These are phyloP conservation scores for Encephalitozoon hellem DNA, from an alignment of 371 early-diverging fungal species.

Conservation along the genomic window DNA sequence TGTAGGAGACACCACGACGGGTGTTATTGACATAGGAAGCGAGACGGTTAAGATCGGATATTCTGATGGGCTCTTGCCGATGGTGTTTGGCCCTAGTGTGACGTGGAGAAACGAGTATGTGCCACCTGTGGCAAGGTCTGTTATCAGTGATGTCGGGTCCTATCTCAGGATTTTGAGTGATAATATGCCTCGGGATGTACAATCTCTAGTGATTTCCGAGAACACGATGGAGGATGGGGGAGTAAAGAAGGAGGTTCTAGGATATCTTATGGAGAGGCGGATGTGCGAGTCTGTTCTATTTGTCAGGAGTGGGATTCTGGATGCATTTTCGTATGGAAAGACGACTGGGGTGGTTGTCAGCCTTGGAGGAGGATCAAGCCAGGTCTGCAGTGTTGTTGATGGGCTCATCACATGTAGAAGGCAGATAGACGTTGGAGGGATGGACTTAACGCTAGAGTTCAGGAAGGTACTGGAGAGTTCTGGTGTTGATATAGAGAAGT, in stretches of 20 bases:
- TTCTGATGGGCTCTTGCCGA: conserved; percentile 25
- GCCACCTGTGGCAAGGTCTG: conserved; percentile 12
- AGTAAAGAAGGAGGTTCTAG: conserved; percentile 20
- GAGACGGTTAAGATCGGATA: conserved; percentile 47
- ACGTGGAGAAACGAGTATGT: conserved; percentile 3
- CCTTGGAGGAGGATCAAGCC: conserved; percentile 38
- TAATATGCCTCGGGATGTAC: background rate
- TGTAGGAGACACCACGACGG: conserved; percentile 23
- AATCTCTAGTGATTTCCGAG: conserved; percentile 38
- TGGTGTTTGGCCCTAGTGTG: conserved; percentile 10
- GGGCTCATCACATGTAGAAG: conserved; percentile 35
- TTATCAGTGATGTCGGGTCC: conserved; percentile 14
- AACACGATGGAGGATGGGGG: conserved; percentile 33
- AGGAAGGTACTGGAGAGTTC: background rate
- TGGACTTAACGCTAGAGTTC: background rate
- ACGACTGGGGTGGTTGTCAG: conserved; percentile 37
- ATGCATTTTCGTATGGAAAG: conserved; percentile 50
- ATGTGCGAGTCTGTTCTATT: conserved; percentile 37
- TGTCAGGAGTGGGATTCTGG: conserved; percentile 45
- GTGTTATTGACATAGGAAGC: conserved; percentile 44
- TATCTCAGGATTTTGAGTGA: background rate
- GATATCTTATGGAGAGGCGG: conserved; percentile 40
- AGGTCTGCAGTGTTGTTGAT: conserved; percentile 45
- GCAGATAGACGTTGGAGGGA: conserved; percentile 30
- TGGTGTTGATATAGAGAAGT: background rate